These are phyloP conservation scores for Tilletia indica DNA, from an alignment of 1,284 basidiomycete species.

Conservation along the genomic window DNA sequence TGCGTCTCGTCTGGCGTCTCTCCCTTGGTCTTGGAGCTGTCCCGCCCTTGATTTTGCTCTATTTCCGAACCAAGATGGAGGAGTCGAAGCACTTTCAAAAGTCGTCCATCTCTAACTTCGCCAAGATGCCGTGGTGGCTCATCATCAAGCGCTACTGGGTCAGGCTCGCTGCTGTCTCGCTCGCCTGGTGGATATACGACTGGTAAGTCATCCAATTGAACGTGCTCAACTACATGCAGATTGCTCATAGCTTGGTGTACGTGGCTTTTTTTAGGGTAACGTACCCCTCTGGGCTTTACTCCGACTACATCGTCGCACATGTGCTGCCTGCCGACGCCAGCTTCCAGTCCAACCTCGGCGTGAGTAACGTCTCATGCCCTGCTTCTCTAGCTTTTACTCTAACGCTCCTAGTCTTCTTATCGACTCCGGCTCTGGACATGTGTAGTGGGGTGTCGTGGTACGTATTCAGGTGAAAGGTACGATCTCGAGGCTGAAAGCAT, in stretches of 20 bases:
- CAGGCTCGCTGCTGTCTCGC: slow-evolving; percentile 67
- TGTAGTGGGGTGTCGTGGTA: background rate
- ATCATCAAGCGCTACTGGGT: slow-evolving; percentile 78
- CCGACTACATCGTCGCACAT: slow-evolving; percentile 70
- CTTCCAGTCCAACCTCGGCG: slow-evolving; percentile 18
- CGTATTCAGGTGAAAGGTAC: too few species aligned
- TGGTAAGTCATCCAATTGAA: slow-evolving; percentile 55
- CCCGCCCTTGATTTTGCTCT: slow-evolving; percentile 74
- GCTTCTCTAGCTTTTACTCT: too few species aligned
- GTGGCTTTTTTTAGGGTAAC: background rate
- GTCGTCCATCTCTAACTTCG: slow-evolving; percentile 70
- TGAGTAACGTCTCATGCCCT: background rate
- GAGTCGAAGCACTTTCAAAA: slow-evolving; percentile 69
- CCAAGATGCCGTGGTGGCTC: slow-evolving; percentile 71
- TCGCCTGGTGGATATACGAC: slow-evolving; percentile 84
- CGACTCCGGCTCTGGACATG: too few species aligned
- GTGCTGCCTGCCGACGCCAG: slow-evolving; percentile 59
- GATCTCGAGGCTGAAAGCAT: too few species aligned
- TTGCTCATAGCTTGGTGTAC: too few species aligned
- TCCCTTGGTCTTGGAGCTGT: slow-evolving; percentile 83
- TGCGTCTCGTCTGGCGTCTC: slow-evolving; percentile 63
- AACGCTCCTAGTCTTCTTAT: too few species aligned
- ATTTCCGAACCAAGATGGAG: slow-evolving; percentile 82
- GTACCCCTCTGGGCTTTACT: slow-evolving; percentile 67
- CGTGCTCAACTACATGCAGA: too few species aligned